Evolutionary conservation across 306 rosid species (phyloP).

Genomic region (Fagus crenata): DNA sequence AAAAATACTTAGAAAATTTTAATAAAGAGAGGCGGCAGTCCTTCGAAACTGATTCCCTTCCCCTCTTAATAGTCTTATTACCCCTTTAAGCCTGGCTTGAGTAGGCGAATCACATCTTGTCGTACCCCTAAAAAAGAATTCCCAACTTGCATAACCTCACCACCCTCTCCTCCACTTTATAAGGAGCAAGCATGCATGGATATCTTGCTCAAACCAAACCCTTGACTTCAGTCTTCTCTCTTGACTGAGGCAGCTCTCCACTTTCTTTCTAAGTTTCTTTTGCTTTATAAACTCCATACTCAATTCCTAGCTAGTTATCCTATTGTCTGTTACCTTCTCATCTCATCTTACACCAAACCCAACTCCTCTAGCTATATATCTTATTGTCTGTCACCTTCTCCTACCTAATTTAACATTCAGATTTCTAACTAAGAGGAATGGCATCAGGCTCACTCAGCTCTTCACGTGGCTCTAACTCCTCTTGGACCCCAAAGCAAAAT

Average conservation of each 20-base stretch:
- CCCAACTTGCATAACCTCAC: conserved; percentile 52
- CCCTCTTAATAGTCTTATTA: background rate
- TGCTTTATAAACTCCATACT: background rate
- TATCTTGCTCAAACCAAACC: conserved; percentile 28
- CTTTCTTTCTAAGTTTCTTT: background rate
- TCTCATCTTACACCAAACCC: background rate
- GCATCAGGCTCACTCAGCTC: conserved; percentile 34
- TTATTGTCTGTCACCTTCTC: background rate
- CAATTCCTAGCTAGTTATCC: background rate
- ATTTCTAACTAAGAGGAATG: conserved; percentile 24
- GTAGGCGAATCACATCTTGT: conserved; percentile 49
- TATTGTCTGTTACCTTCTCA: background rate
- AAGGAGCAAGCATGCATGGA: conserved; percentile 38
- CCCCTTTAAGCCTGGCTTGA: conserved; percentile 15
- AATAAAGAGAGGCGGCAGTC: conserved; percentile 1
- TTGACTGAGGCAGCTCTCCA: conserved; percentile 2
- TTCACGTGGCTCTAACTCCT: conserved; percentile 32
- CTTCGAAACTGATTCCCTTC: conserved; percentile 1
- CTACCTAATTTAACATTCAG: background rate
- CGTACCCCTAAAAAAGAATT: conserved; percentile 30
- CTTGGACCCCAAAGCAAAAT: conserved; percentile 84
- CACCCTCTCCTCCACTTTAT: conserved; percentile 42
- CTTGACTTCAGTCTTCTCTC: conserved; percentile 24
- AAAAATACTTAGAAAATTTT: conserved; percentile 20
- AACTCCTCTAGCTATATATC: background rate